These are phyloP conservation scores for Teratosphaeria viscida DNA, from an alignment of 2,329 filamentous ascomycete species.

Conservation along the genomic window DNA sequence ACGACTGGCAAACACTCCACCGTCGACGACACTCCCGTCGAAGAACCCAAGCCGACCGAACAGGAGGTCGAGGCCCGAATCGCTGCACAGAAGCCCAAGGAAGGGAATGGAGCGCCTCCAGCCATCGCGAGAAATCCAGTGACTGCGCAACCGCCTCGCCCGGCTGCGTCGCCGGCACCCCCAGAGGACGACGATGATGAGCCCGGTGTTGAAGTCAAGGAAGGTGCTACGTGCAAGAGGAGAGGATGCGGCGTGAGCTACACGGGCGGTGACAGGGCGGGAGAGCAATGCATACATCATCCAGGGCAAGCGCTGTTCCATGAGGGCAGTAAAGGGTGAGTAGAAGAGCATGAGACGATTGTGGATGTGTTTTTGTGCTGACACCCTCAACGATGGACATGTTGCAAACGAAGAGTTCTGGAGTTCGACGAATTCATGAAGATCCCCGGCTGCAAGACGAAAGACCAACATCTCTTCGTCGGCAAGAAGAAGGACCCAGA, in stretches of 20 bases:
- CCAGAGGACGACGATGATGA: conserved; percentile 81
- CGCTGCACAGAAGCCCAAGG: conserved; percentile 16
- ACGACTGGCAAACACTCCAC: conserved; percentile 87
- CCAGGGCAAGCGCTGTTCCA: conserved; percentile 90
- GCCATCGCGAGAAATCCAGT: conserved; percentile 19
- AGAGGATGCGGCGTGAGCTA: conserved; percentile 62
- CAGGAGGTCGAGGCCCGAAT: conserved; percentile 25
- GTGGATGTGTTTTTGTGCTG: not conserved
- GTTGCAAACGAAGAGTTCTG: conserved; percentile 87
- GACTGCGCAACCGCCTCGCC: conserved; percentile 18
- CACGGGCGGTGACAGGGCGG: conserved; percentile 50
- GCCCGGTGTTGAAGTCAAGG: conserved; percentile 58
- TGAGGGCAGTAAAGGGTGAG: conserved; percentile 82
- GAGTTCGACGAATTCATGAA: conserved; percentile 98
- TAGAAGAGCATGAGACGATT: not conserved
- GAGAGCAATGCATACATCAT: conserved; percentile 77
- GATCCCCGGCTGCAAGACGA: conserved; percentile 81
- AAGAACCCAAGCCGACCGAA: conserved; percentile 12
- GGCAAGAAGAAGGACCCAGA: conserved; percentile 50
- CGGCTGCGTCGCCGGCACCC: conserved; percentile 44
- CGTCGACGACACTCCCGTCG: conserved; percentile 57
- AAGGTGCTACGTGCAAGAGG: conserved; percentile 66
- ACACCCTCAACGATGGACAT: conserved; percentile 53
- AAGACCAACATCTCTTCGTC: conserved; percentile 73
- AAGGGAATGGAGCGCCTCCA: conserved; percentile 13